Evolutionary conservation across 2,329 filamentous ascomycete species (phyloP).

Genomic region (Capronia epimyces): DNA sequence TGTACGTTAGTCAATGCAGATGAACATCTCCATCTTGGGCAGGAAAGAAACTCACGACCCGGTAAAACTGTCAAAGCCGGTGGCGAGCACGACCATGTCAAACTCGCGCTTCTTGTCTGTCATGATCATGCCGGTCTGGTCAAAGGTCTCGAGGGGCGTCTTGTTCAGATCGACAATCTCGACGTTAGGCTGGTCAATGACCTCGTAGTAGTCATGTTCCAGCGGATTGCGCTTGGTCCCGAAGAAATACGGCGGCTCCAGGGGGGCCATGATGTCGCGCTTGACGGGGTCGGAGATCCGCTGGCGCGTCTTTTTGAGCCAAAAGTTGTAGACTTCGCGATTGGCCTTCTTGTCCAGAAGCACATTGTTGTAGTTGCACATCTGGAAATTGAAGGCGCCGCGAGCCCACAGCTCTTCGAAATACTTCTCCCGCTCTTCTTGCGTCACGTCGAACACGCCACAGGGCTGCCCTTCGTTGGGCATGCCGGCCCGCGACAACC

Average conservation of each 20-base stretch:
- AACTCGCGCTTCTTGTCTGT: conserved; percentile 31
- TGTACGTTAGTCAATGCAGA: neutral
- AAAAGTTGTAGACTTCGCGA: conserved; percentile 51
- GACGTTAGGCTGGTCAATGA: conserved; percentile 45
- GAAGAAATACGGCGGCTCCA: conserved; percentile 51
- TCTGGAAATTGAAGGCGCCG: conserved; percentile 53
- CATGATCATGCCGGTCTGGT: conserved; percentile 17
- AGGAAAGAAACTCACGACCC: conserved; percentile 25
- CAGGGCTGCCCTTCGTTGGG: conserved; percentile 50
- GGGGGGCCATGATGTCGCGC: conserved; percentile 50
- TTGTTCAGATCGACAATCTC: conserved; percentile 43
- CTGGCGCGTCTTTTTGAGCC: conserved; percentile 48
- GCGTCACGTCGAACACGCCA: conserved; percentile 26
- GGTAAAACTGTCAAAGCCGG: conserved; percentile 42
- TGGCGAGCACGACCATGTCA: conserved; percentile 42
- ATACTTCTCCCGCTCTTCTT: conserved; percentile 37
- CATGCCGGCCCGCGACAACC: conserved; percentile 55
- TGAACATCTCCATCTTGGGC: neutral
- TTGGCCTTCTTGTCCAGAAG: conserved; percentile 47
- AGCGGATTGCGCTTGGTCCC: conserved; percentile 49
- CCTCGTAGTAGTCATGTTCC: conserved; percentile 50
- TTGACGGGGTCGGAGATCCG: conserved; percentile 49
- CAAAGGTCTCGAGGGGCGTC: conserved; percentile 30
- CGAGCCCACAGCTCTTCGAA: conserved; percentile 47
- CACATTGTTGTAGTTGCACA: conserved; percentile 50